Conservation (phyloP, 164 flowering plant genomes). For the Magnolia officinalis region DNA sequence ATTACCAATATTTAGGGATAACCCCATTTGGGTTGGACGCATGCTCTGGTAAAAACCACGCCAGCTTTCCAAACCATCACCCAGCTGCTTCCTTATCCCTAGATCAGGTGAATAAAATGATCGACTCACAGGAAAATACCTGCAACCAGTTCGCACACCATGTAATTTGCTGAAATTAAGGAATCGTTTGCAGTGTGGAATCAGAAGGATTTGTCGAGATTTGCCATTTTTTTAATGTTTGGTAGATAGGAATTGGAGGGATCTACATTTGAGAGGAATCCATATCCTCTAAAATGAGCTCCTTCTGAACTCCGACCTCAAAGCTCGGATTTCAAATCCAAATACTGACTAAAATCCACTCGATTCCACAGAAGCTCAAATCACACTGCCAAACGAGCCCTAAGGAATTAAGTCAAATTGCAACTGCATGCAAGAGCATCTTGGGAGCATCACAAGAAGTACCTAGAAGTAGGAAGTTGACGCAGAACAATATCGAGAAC, state of each 20-base stretch:
- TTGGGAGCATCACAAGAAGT: neutral
- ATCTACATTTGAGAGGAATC: too few relatives aligned
- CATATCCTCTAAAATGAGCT: too few relatives aligned
- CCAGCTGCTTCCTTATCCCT: constrained; percentile 75
- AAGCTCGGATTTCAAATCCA: too few relatives aligned
- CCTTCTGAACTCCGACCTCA: too few relatives aligned
- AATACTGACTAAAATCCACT: too few relatives aligned
- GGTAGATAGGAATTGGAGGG: too few relatives aligned
- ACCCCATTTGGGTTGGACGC: constrained; percentile 97
- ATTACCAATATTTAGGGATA: constrained; percentile 88
- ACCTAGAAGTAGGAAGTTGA: constrained; percentile 78
- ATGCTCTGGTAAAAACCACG: constrained; percentile 96
- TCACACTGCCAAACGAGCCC: neutral
- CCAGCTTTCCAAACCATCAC: constrained; percentile 96
- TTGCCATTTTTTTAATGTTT: too few relatives aligned
- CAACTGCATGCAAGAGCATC: neutral
- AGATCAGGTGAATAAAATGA: constrained; percentile 89
- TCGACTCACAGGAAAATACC: constrained; percentile 78
- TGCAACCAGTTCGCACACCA: constrained; percentile 15
- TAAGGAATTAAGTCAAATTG: neutral
- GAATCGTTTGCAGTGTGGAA: too few relatives aligned
- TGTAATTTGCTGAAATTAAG: too few relatives aligned
- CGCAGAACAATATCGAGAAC: constrained; percentile 95
- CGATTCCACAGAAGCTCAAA: neutral
- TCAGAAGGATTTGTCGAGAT: too few relatives aligned